Evolutionary conservation across 192 early-diverging fungal species (phyloP).

Genomic region (Coemansia sp.): DNA sequence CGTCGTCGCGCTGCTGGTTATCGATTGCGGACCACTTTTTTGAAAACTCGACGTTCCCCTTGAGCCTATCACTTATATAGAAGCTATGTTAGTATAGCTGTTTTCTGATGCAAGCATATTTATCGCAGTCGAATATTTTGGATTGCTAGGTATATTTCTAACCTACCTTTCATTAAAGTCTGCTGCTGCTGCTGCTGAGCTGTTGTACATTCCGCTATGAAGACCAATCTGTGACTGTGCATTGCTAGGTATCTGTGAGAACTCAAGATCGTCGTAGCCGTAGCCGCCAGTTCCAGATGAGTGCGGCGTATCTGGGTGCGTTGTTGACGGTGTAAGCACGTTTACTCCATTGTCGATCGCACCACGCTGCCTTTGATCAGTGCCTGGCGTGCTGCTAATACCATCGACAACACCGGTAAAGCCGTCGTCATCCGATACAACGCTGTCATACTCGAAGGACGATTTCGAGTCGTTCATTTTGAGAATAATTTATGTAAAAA

Average conservation of each 20-base stretch:
- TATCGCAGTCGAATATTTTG: too few species aligned
- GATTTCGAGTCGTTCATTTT: conserved; percentile 26
- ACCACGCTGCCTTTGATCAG: neutral
- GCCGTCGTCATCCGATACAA: conserved; percentile 31
- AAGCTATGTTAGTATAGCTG: too few species aligned
- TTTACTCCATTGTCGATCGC: too few species aligned
- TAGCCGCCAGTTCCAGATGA: neutral
- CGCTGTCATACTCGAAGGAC: conserved; percentile 41
- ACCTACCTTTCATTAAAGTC: conserved; percentile 41
- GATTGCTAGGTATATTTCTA: neutral
- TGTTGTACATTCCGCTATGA: conserved; percentile 38
- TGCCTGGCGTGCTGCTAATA: neutral
- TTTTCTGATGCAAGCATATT: neutral
- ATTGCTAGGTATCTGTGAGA: conserved; percentile 9
- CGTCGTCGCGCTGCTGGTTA: conserved; percentile 3
- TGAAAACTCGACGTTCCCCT: conserved; percentile 33
- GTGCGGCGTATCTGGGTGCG: conserved; percentile 1
- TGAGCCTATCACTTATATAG: conserved; percentile 17
- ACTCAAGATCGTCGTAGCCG: neutral
- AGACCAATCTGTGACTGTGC: conserved; percentile 34
- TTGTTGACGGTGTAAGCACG: conserved; percentile 18
- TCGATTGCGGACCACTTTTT: conserved; percentile 36
- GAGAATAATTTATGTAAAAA: neutral
- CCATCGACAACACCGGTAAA: conserved; percentile 17
- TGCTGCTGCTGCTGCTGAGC: conserved; percentile 8